Base-by-base conservation (phyloP, 176 grass and related monocot species). In the Oryza meridionalis region DNA sequence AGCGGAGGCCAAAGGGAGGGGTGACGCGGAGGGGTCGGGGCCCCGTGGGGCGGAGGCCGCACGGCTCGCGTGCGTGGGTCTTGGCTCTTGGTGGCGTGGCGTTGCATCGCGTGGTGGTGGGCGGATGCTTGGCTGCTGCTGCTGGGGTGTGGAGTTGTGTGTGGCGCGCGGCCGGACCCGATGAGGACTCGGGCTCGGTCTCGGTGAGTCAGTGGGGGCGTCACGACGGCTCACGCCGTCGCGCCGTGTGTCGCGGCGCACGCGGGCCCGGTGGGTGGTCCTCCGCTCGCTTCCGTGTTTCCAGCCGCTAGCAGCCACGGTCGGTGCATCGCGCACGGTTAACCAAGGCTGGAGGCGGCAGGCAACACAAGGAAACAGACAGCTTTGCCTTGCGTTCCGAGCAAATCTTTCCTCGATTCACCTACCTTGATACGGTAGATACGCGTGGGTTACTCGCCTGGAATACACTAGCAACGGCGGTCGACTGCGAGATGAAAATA, bases 321-420 rank as follows among this genome's bases (percentile, higher is more conserved):
- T 85, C 78, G 88, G 83, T 90, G 78, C 77, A 44, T 4, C 27
- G 80, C 84, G 84, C 84, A 68, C 27, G 13, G 27, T 15, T 40
- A 10, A 21, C 81, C 35, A 50, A 42, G 38, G 50, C 49, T 17
- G 58, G 44, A 62, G 13, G 22, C 53, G 44, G 2, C 62, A 9
- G 17, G 51, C 43, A 65, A 40, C 78, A 32, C 46, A 42, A 72
- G 46, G 66, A 44, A 72, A 8, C 25, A 11, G 25, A n/a, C 35
- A 21, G 33, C 12, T 21, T 46, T 40, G 38, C 4, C n/a, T 38
- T 19, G 29, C 31, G n/a, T 31, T 77, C 65, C 75, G 44, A 58
- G 88, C 65, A 74, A 65, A 10, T 15, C 25, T 6, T 50, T 7
- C 51, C 22, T 24, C 42, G 65, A 26, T 42, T 35, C 82, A 62